These are phyloP conservation scores for Byssothecium circinans DNA, from an alignment of 2,329 filamentous ascomycete genomes.

Conservation along the genomic window DNA sequence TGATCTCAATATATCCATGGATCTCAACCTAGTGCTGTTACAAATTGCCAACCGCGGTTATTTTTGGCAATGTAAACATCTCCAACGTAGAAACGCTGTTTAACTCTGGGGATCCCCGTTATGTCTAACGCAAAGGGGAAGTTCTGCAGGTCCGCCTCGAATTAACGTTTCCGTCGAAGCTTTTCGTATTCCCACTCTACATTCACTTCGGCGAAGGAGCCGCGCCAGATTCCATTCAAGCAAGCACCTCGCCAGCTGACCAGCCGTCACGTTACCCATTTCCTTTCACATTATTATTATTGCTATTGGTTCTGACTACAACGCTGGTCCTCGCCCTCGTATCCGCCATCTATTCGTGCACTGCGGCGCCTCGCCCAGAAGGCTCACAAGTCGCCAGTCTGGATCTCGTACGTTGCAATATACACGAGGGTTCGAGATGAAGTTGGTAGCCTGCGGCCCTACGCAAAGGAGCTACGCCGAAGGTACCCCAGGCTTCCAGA, in stretches of 20 bases:
- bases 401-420: slow-evolving; percentile 25
- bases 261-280: slow-evolving; percentile 2
- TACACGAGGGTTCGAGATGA: slow-evolving; percentile 9
- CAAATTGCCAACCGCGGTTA: slow-evolving; percentile 14
- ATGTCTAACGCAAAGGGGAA: slow-evolving; percentile 13
- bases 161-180: slow-evolving; percentile 32
- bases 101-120: neutral
- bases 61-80: slow-evolving; percentile 24
- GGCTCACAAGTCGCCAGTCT: slow-evolving; percentile 2
- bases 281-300: neutral
- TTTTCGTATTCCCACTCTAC: slow-evolving; percentile 38
- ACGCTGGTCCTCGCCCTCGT: slow-evolving; percentile 22
- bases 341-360: slow-evolving; percentile 11
- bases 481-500: slow-evolving; percentile 19
- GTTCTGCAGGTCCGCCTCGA: slow-evolving; percentile 19
- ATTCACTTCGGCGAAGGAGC: slow-evolving; percentile 12
- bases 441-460: slow-evolving; percentile 20
- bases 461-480: slow-evolving; percentile 16
- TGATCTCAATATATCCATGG: slow-evolving; percentile 25
- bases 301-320: too few species aligned
- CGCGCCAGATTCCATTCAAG: slow-evolving; percentile 9
- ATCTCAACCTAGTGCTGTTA: slow-evolving; percentile 1
- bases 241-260: slow-evolving; percentile 5
- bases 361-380: slow-evolving; percentile 5
- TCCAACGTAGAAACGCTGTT: neutral